phyloP scores from a whole-genome alignment of 1,284 basidiomycete species.

The Heterobasidion parviporum region DNA sequence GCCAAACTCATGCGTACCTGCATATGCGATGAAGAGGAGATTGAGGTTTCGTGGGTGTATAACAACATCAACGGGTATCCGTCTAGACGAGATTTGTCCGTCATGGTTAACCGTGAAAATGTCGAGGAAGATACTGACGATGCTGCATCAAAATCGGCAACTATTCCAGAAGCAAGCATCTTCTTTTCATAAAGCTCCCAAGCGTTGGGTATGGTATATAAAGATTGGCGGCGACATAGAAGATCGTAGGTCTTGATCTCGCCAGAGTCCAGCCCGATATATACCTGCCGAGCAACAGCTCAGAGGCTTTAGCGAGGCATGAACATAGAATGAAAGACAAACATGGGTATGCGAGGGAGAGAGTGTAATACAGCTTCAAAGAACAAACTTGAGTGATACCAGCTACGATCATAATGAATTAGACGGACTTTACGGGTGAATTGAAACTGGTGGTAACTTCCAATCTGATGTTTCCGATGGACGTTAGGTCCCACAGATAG shows the following conservation, averaged over 20 bases:
- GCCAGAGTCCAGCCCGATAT: constrained; percentile 50
- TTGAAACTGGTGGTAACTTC: constrained; percentile 45
- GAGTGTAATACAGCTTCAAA: constrained; percentile 45
- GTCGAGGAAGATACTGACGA: constrained; percentile 28
- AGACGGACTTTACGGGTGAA: constrained; percentile 34
- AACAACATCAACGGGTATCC: constrained; percentile 49
- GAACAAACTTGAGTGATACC: constrained; percentile 8
- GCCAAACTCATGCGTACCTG: constrained; percentile 37
- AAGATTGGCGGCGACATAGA: constrained; percentile 52
- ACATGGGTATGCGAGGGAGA: constrained; percentile 76
- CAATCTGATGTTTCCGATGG: constrained; percentile 45
- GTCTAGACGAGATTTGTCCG: constrained; percentile 18
- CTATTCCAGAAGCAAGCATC: constrained; percentile 39
- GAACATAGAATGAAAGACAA: constrained; percentile 24
- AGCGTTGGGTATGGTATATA: constrained; percentile 61
- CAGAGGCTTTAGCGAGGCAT: neutral
- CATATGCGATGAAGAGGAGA: constrained; percentile 74
- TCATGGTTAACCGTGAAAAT: too few species aligned
- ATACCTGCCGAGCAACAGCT: constrained; percentile 32
- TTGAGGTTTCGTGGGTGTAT: constrained; percentile 80
- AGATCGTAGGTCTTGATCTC: constrained; percentile 67
- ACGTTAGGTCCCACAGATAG: constrained; percentile 61
- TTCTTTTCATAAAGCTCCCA: constrained; percentile 75
- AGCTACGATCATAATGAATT: neutral
- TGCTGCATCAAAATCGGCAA: constrained; percentile 26